Evolutionary conservation across 2,329 filamentous ascomycete species (phyloP), one percentile per base, ranked within the genome.

Genomic region (Pseudogymnoascus sp.): DNA sequence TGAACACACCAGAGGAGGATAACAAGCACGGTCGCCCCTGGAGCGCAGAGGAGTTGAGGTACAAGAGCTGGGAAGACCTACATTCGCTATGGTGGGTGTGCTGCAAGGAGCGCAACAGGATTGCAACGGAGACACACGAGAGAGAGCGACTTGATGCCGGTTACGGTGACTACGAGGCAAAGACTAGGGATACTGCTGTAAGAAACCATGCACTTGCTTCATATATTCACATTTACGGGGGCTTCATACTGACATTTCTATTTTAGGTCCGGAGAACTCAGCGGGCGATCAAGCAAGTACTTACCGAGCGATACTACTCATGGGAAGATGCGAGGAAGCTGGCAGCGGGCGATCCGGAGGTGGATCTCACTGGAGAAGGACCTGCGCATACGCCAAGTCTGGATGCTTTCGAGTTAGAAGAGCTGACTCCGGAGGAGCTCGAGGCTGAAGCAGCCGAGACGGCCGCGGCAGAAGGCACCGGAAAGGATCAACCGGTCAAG

Each of bases 71-170:
- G 90, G 91, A 96, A 66, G 93, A 97, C 75, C 78, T 99, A 70
- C 93, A 97, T 76, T 80, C 82, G 66, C 81, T 99, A 72, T 99
- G 93, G 92, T 99, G 93, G 91, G 84, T 92, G 63, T 97, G 95
- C 74, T 83, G 89, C 65, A 92, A 90, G 78, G 95, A 99, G 79
- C 82, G 90, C 71, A 99, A 99, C 77, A 85, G 90, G 69, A 85
- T 97, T 69, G 82, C 86, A n/a, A 97, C 96, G 31, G 86, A 88
- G 68, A 81, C 81, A 62, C 76, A 81, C 64, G 91, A 96, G 79
- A 82, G 90, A 70, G 72, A 79, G 31, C 83, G 88, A 68, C 73
- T 89, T 63, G 80, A 87, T 67, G 81, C 90, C 59, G 86, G 88
- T 29, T 95, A 89, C 71, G 93, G 93, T 68, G 82, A 87, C 26